These are phyloP conservation scores for Corylus heterophylla DNA, from an alignment of 306 rosid species.

Conservation along the genomic window DNA sequence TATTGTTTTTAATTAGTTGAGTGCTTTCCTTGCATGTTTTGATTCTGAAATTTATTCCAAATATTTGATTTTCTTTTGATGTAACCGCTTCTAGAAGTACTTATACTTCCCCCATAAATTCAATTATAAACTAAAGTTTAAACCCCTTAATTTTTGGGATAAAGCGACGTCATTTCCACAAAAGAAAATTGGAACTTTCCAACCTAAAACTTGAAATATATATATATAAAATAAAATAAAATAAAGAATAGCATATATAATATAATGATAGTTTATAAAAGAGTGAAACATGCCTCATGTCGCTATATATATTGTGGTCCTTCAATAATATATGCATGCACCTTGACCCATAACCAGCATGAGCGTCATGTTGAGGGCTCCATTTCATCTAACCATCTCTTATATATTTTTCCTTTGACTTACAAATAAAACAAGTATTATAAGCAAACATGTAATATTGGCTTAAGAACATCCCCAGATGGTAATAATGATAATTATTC, in stretches of 20 bases:
- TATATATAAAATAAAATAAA: not conserved
- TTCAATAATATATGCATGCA: conserved; percentile 27
- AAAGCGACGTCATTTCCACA: conserved; percentile 18
- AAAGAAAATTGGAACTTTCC: conserved; percentile 18
- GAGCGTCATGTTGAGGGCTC: conserved; percentile 46
- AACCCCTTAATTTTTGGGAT: not conserved
- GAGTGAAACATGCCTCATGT: conserved; percentile 11
- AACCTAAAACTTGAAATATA: conserved; percentile 22
- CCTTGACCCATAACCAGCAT: conserved; percentile 24
- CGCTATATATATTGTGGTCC: not conserved
- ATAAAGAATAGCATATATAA: not conserved
- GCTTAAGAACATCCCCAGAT: conserved; percentile 8
- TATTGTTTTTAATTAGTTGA: not conserved
- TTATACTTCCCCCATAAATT: not conserved
- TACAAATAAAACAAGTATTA: conserved; percentile 8
- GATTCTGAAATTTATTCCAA: not conserved
- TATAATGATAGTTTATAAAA: not conserved
- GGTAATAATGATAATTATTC: not conserved
- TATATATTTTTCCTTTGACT: conserved; percentile 8
- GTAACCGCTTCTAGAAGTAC: conserved; percentile 32
- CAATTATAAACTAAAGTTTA: not conserved
- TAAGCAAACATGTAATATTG: not conserved
- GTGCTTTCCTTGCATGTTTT: not conserved
- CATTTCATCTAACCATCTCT: conserved; percentile 42
- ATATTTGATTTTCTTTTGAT: not conserved